phyloP scores from a whole-genome alignment of 257 asterid genomes.

The Paraleonurus japonicus region DNA sequence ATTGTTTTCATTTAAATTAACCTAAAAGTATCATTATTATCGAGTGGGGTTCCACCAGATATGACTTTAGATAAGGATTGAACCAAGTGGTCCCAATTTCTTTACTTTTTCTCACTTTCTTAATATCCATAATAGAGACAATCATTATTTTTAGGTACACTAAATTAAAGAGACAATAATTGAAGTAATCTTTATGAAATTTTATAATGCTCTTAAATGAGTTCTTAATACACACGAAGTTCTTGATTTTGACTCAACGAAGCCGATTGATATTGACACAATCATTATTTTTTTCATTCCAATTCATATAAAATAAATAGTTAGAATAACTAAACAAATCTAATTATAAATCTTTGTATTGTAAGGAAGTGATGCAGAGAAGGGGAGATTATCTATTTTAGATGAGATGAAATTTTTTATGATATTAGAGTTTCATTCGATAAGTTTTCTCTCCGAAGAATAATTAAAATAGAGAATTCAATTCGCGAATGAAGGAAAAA shows the following conservation, averaged over 20 bases:
- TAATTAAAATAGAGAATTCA: too few relatives aligned
- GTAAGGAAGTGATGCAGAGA: too few relatives aligned
- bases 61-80: not conserved
- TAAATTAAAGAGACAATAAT: not conserved
- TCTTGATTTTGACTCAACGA: constrained; percentile 18
- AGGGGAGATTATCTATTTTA: too few relatives aligned
- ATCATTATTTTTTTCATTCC: not conserved
- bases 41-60: not conserved
- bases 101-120: not conserved
- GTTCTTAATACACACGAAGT: not conserved
- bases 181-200: not conserved
- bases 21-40: not conserved
- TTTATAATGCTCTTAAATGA: not conserved
- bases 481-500: too few relatives aligned
- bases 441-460: too few relatives aligned
- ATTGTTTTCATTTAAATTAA: too few relatives aligned
- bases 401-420: too few relatives aligned
- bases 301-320: not conserved
- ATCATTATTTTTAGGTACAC: not conserved
- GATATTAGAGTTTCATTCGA: too few relatives aligned
- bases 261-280: not conserved
- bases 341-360: not conserved
- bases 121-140: not conserved
- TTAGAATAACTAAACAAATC: not conserved
- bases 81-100: constrained; percentile 12